phyloP scores from a whole-genome alignment of 2,329 filamentous ascomycete genomes.

The Clarireedia paspali region DNA sequence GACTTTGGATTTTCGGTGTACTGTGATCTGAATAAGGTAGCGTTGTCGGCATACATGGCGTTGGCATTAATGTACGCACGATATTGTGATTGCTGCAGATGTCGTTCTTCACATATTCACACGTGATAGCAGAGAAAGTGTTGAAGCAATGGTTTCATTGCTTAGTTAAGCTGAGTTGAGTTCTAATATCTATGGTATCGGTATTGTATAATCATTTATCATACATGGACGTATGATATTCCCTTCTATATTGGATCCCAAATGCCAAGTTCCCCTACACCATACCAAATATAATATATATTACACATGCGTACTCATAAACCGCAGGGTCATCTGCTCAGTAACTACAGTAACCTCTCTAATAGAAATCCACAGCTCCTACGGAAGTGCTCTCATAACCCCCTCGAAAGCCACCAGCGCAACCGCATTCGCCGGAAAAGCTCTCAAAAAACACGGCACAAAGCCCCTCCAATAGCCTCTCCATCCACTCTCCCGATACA shows the following conservation, averaged over 20 bases:
- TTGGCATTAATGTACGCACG: neutral
- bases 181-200: neutral
- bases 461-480: conserved; percentile 91
- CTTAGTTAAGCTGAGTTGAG: neutral
- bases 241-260: neutral
- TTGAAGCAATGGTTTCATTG: neutral
- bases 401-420: conserved; percentile 90
- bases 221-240: neutral
- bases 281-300: neutral
- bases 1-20: neutral
- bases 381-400: conserved; percentile 61
- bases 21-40: neutral
- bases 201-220: neutral
- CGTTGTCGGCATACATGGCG: neutral
- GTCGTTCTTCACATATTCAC: no score
- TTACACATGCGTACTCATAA: no score
- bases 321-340: no score
- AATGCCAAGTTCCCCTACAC: neutral
- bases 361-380: neutral
- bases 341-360: neutral
- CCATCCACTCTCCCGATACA: conserved; percentile 69
- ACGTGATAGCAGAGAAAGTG: no score
- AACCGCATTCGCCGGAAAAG: conserved; percentile 93
- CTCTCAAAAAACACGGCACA: conserved; percentile 83
- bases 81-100: neutral